Base-by-base conservation (phyloP, 1,284 basidiomycete species). In the Rhodotorula glutinis region DNA sequence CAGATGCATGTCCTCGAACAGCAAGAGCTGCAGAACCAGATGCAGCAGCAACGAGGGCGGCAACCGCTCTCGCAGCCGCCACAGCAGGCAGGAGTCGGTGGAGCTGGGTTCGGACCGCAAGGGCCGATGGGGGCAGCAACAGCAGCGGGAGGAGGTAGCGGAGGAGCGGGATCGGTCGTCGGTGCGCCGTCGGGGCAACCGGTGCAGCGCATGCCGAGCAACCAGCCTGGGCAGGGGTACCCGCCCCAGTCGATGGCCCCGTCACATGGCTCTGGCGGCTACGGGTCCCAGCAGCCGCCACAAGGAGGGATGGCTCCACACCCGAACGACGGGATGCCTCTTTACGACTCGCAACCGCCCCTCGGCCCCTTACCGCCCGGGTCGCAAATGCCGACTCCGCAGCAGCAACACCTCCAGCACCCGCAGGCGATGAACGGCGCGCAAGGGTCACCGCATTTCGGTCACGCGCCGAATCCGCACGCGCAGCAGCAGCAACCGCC, bases 1-100 rank as follows among this genome's bases (percentile, higher is more conserved):
- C 70, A 72, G 47, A 64, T 67, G 58, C 70, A 72, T 53, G 70
- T 72, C 13, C 65, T 72, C 46, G 67, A 72, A 56, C 70, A 72
- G 59, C 70, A 72, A 53, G 67, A 72, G 41, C 55, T 72, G 21
- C 70, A 72, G 63, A 59, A 56, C 21, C 70, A 72, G 60, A 67
- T 71, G 69, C 69, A 71, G 56, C 69, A 71, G 46, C 51, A 54
- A 3, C 43, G 43, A 5, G 43, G 43, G 43, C 43, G 43, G 43
- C 44, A 46, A 25, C 47, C 21, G 47, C 33, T 25, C 49, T 25
- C 60, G n/a, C 49, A 29, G 25, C 49, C n/a, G 47, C 47, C 23
- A 25, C 49, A 47, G 9, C 46, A 47, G 46, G 9, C 46, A 47
- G 23, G 46, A 11, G 46, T 11, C 46, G n/a, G 65, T 19, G 40